phyloP scores from a whole-genome alignment of 73 alveolate species.

The Paramecium caudatum region DNA sequence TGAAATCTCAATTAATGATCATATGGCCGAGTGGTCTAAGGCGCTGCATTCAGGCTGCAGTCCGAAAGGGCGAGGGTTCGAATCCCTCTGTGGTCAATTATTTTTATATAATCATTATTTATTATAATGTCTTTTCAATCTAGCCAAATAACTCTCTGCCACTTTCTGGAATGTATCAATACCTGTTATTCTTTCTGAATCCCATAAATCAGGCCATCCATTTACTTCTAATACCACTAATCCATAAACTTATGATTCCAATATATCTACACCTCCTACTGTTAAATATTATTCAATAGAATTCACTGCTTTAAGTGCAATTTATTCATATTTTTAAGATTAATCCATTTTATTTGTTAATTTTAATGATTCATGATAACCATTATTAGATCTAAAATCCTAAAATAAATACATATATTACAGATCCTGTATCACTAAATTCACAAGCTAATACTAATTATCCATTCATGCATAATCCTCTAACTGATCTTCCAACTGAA shows the following conservation, averaged over 20 bases:
- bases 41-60: constrained; percentile 94
- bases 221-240: constrained; percentile 66
- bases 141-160: constrained; percentile 49
- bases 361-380: constrained; percentile 57
- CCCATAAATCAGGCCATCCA: constrained; percentile 76
- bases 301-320: constrained; percentile 67
- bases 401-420: not conserved
- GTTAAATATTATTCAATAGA: constrained; percentile 24
- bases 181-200: constrained; percentile 61
- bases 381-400: constrained; percentile 71
- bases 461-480: constrained; percentile 70
- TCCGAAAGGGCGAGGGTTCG: constrained; percentile 96
- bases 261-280: constrained; percentile 72
- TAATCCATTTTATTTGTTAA: constrained; percentile 50
- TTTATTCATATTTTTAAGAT: constrained; percentile 35
- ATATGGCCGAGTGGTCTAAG: constrained; percentile 94
- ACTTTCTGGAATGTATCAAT: constrained; percentile 41
- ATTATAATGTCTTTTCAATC: constrained; percentile 63
- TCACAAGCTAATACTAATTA: constrained; percentile 31
- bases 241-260: constrained; percentile 62
- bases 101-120: constrained; percentile 62
- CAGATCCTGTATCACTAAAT: constrained; percentile 64
- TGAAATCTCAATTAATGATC: constrained; percentile 51
- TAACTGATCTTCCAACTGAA: constrained; percentile 62
- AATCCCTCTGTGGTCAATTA: constrained; percentile 90